phyloP scores from a whole-genome alignment of 495 filamentous ascomycete genomes.

The Aspergillus conjunctus region DNA sequence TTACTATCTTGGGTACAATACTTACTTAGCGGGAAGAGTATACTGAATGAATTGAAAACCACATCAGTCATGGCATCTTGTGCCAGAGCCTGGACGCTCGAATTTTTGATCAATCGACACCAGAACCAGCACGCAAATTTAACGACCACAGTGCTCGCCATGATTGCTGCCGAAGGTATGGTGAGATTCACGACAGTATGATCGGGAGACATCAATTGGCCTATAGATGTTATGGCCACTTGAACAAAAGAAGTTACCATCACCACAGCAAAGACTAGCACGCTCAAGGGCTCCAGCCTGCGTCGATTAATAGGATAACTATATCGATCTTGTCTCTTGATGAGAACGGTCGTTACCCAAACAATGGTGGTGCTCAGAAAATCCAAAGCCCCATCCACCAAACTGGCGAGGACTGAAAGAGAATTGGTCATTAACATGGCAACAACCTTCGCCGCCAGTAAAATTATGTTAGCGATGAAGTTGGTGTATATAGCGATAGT shows the following conservation, averaged over 20 bases:
- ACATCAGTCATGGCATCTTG: slow-evolving; percentile 71
- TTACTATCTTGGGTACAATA: slow-evolving; percentile 1
- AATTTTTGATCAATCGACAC: slow-evolving; percentile 87
- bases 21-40: slow-evolving; percentile 55
- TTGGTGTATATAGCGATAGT: slow-evolving; percentile 83
- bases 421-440: slow-evolving; percentile 79
- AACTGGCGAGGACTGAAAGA: slow-evolving; percentile 82
- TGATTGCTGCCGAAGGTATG: slow-evolving; percentile 74
- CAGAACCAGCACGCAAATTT: slow-evolving; percentile 86
- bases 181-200: slow-evolving; percentile 71
- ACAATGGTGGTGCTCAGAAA: slow-evolving; percentile 86
- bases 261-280: slow-evolving; percentile 78
- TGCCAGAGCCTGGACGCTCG: slow-evolving; percentile 82
- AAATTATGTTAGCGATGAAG: slow-evolving; percentile 75
- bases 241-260: slow-evolving; percentile 90
- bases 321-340: slow-evolving; percentile 73
- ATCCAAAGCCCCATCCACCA: slow-evolving; percentile 87
- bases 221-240: slow-evolving; percentile 72
- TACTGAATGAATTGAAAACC: slow-evolving; percentile 89
- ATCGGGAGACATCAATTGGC: slow-evolving; percentile 63
- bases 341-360: slow-evolving; percentile 76
- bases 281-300: slow-evolving; percentile 74
- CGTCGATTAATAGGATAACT: slow-evolving; percentile 82
- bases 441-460: slow-evolving; percentile 77
- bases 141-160: slow-evolving; percentile 79